These are phyloP conservation scores for Phytophthora citrophthora DNA, from an alignment of 352 stramenopile species.

Conservation along the genomic window DNA sequence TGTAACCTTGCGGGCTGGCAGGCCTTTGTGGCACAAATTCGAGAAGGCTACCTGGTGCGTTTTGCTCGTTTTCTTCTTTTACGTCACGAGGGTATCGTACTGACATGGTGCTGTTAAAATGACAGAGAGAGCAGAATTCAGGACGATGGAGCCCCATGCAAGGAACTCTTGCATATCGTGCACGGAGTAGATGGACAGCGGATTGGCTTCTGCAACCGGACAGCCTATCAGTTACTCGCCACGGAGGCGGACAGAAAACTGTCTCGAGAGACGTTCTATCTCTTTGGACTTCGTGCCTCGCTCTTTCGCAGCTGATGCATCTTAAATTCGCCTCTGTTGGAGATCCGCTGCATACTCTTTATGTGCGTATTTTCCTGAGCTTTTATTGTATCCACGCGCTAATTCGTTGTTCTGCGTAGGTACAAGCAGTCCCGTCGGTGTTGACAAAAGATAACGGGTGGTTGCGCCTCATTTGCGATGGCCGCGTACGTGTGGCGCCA, in stretches of 20 bases:
- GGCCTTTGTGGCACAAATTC: conserved; percentile 35
- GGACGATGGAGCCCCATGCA: conserved; percentile 7
- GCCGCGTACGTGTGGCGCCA: conserved; percentile 25
- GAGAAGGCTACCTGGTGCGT: conserved; percentile 37
- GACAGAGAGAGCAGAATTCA: conserved; percentile 25
- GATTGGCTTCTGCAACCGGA: conserved; percentile 31
- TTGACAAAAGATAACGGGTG: conserved; percentile 29
- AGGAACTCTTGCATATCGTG: no score
- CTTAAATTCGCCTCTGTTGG: conserved; percentile 28
- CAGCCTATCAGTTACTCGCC: conserved; percentile 11
- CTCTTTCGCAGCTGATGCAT: conserved; percentile 36
- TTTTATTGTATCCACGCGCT: not conserved
- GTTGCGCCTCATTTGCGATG: conserved; percentile 47
- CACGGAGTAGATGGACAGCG: conserved; percentile 16
- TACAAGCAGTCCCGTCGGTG: conserved; percentile 34
- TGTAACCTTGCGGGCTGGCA: conserved; percentile 31
- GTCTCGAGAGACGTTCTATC: conserved; percentile 13
- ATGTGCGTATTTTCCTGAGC: conserved; percentile 16
- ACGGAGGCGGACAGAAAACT: not conserved
- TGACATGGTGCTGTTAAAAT: not conserved
- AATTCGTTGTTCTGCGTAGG: conserved; percentile 10
- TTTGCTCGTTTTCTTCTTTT: not conserved
- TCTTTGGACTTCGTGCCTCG: conserved; percentile 35
- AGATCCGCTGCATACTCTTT: conserved; percentile 33
- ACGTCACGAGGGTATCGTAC: no score